Conservation (phyloP, 768 basidiomycete genomes). For the Lentinula lateritia region DNA sequence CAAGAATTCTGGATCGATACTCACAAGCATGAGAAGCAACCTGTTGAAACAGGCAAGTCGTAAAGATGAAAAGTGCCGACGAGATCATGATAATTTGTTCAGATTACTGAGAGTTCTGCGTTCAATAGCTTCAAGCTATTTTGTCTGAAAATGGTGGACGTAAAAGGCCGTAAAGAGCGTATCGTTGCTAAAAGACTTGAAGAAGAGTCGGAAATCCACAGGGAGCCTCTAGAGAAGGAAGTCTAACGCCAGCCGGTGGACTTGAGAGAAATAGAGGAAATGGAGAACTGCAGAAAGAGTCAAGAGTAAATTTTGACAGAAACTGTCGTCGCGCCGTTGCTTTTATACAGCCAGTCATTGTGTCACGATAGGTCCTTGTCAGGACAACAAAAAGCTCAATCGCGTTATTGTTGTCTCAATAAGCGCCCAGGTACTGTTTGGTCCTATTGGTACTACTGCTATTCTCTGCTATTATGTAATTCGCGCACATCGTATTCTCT, state of each 20-base stretch:
- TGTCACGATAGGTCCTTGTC: neutral
- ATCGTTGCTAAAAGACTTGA: neutral
- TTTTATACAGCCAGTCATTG: neutral
- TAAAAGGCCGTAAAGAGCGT: neutral
- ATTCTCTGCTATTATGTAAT: neutral
- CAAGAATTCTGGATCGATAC: neutral
- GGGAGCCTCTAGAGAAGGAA: neutral
- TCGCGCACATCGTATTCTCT: no score
- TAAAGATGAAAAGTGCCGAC: neutral
- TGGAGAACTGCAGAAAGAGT: neutral
- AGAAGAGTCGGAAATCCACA: neutral
- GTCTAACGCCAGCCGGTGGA: conserved; percentile 4
- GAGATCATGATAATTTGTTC: neutral
- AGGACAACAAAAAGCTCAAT: neutral
- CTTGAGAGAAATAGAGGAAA: neutral
- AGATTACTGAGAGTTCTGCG: neutral
- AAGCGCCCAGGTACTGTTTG: neutral
- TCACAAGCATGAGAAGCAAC: neutral
- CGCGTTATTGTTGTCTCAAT: neutral
- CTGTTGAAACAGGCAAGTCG: neutral
- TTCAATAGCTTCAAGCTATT: neutral
- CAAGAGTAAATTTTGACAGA: neutral
- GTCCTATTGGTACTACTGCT: neutral
- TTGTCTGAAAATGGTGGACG: neutral
- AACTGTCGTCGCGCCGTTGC: neutral